Percentiles rank a stretch among this genome's conserved stretches.
phyloP scores from a whole-genome alignment of 371 early-diverging fungal species.

The Mortierella polycephala region DNA sequence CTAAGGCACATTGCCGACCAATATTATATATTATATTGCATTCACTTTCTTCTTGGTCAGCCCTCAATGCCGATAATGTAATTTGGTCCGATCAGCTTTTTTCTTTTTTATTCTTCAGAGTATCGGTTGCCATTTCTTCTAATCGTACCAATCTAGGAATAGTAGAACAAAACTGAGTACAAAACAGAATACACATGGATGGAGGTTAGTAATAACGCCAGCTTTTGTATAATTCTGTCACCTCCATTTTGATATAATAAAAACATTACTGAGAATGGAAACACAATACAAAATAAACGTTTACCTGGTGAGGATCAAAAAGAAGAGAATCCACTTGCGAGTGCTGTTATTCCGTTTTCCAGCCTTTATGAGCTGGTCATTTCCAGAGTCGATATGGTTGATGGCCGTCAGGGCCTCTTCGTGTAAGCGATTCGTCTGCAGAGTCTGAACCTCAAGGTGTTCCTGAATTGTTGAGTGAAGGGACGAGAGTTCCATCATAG shows the following conservation, averaged over 20 bases:
- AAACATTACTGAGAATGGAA: neutral
- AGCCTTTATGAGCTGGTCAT: constrained; percentile 68
- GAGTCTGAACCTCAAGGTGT: constrained; percentile 74
- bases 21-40: neutral
- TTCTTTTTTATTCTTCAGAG: neutral
- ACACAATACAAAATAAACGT: too few species aligned
- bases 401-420: constrained; percentile 76
- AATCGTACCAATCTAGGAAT: constrained; percentile 83
- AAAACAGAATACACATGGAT: too few species aligned
- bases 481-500: constrained; percentile 77
- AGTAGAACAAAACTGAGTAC: constrained; percentile 73
- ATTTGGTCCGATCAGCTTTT: neutral
- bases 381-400: constrained; percentile 70
- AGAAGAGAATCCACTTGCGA: constrained; percentile 75
- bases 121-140: constrained; percentile 13
- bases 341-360: constrained; percentile 70
- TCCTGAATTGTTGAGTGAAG: constrained; percentile 75
- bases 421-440: constrained; percentile 76
- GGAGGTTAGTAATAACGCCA: too few species aligned
- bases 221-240: too few species aligned
- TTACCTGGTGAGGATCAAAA: constrained; percentile 66
- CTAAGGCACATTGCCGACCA: too few species aligned
- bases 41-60: neutral
- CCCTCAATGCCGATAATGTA: too few species aligned
- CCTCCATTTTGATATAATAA: too few species aligned